These are phyloP conservation scores for Aspergillus fructus DNA, from an alignment of 2,329 filamentous ascomycete genomes.

Conservation along the genomic window DNA sequence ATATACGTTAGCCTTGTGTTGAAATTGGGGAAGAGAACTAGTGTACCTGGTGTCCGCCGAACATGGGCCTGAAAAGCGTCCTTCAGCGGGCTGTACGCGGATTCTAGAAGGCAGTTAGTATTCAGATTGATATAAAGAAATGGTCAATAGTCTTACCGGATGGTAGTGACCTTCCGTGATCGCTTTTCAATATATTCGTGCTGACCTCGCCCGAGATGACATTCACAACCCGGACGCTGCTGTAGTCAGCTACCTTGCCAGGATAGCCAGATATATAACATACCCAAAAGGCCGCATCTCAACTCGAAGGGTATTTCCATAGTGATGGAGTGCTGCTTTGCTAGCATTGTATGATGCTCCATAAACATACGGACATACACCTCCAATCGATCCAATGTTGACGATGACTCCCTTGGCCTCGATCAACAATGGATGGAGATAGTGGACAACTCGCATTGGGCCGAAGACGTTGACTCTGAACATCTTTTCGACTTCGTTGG, in stretches of 20 bases:
- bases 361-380: constrained; percentile 2
- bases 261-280: too few relatives aligned
- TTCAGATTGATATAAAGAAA: too few relatives aligned
- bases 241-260: too few relatives aligned
- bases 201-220: constrained; percentile 10
- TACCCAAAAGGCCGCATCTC: constrained; percentile 12
- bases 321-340: constrained; percentile 12
- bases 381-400: constrained; percentile 26
- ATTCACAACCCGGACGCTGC: constrained; percentile 6
- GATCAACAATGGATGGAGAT: not conserved
- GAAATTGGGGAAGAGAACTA: too few relatives aligned
- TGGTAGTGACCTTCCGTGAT: not conserved
- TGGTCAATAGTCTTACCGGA: not conserved
- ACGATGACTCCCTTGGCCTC: constrained; percentile 20
- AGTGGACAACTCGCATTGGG: not conserved
- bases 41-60: not conserved
- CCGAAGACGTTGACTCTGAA: not conserved
- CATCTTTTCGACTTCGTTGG: not conserved
- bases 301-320: constrained; percentile 7
- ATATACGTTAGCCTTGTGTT: not conserved
- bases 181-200: constrained; percentile 9
- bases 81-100: not conserved
- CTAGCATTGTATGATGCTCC: constrained; percentile 9
- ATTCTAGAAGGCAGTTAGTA: not conserved
- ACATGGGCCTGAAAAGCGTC: not conserved